Conservation (phyloP, 805 yeast species). For the Torulaspora delbrueckii region DNA sequence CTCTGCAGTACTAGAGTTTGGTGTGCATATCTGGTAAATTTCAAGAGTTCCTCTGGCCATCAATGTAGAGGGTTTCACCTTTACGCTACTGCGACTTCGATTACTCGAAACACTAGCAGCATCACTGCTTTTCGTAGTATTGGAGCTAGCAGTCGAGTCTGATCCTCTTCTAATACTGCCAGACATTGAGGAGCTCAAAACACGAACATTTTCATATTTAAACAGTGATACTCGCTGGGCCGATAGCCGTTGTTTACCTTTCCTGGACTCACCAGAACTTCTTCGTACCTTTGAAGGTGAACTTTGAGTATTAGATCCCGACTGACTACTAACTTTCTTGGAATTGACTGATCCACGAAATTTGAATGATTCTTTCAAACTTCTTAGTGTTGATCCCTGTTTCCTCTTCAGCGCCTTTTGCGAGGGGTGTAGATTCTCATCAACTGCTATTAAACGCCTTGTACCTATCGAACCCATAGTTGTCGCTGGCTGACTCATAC, state of each 20-base stretch:
- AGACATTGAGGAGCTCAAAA: constrained; percentile 15
- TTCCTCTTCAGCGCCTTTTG: constrained; percentile 8
- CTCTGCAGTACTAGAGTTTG: constrained; percentile 15
- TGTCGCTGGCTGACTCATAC: background rate
- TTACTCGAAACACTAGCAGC: constrained; percentile 6
- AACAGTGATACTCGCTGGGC: constrained; percentile 33
- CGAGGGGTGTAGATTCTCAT: background rate
- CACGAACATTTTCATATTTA: constrained; percentile 24
- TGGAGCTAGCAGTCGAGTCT: constrained; percentile 9
- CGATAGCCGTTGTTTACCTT: constrained; percentile 20
- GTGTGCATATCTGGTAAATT: constrained; percentile 30
- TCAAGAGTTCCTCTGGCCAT: constrained; percentile 31
- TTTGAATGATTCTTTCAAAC: constrained; percentile 16
- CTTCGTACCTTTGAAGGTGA: constrained; percentile 10
- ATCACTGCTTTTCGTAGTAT: constrained; percentile 5
- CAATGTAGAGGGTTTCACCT: constrained; percentile 15
- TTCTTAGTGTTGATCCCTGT: constrained; percentile 16
- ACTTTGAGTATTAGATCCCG: background rate
- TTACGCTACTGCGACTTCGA: constrained; percentile 8
- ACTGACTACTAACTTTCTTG: constrained; percentile 1
- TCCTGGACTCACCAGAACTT: background rate
- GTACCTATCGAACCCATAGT: background rate
- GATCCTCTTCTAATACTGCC: constrained; percentile 10
- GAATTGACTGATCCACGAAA: constrained; percentile 9
- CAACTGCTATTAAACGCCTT: background rate